Percentiles rank a stretch among this genome's conserved stretches.
phyloP scores from a whole-genome alignment of 805 yeast genomes.

The Debaryomyces prosopidis region DNA sequence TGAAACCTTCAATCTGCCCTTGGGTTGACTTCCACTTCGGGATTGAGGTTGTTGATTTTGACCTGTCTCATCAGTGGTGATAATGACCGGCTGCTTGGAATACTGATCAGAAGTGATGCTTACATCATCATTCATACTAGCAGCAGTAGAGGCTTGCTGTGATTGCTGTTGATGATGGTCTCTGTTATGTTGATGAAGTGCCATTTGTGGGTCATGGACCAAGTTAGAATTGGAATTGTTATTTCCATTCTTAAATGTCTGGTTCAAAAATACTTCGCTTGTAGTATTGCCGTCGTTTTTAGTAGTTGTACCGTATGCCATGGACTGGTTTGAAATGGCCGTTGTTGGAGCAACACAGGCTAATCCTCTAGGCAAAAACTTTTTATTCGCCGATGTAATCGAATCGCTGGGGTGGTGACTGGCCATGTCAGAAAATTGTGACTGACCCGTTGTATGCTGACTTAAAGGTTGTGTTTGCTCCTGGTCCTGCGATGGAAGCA shows the following conservation, averaged over 20 bases:
- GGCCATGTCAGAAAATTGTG: neutral
- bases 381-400: conserved; percentile 5
- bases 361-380: conserved; percentile 39
- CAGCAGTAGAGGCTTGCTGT: conserved; percentile 2
- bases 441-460: neutral
- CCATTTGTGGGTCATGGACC: neutral
- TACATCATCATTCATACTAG: neutral
- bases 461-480: neutral
- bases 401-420: neutral
- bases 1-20: conserved; percentile 80
- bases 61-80: conserved; percentile 44
- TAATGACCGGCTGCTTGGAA: conserved; percentile 25
- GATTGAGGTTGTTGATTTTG: conserved; percentile 26
- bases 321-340: conserved; percentile 59
- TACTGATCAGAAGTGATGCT: neutral
- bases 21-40: conserved; percentile 46
- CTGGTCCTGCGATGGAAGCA: conserved; percentile 6
- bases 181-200: conserved; percentile 1
- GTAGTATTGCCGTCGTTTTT: conserved; percentile 13
- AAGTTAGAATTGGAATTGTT: neutral
- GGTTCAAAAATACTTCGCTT: conserved; percentile 24
- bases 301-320: conserved; percentile 64
- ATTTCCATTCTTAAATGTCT: conserved; percentile 16
- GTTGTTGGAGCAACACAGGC: conserved; percentile 59
- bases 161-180: neutral